phyloP scores from a whole-genome alignment of 148 eudicot genomes.

The Talinum fruticosum region DNA sequence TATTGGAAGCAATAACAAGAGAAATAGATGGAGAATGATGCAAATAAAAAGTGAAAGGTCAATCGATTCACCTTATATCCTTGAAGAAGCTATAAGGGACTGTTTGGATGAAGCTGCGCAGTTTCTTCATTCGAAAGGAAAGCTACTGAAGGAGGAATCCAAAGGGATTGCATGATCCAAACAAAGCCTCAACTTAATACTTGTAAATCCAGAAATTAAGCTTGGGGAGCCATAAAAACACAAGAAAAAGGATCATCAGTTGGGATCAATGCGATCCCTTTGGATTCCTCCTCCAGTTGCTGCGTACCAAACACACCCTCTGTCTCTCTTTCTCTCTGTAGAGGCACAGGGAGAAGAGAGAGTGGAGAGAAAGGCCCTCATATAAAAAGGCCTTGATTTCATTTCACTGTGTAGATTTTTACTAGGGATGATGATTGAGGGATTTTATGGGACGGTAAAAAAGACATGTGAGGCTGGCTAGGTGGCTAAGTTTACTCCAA shows the following conservation, averaged over 20 bases:
- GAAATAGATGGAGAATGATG: not conserved
- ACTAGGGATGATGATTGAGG: not conserved
- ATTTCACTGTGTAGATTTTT: not conserved
- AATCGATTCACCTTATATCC: not conserved
- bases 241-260: not conserved
- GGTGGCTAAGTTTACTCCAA: not conserved
- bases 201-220: not conserved
- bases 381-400: not conserved
- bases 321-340: slow-evolving; percentile 3
- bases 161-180: slow-evolving; percentile 15
- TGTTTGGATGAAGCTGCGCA: not conserved
- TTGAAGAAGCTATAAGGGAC: not conserved
- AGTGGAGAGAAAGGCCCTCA: not conserved
- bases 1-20: not conserved
- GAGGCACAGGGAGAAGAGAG: not conserved
- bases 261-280: slow-evolving; percentile 17
- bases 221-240: not conserved
- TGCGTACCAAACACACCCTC: not conserved
- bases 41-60: not conserved
- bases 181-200: not conserved
- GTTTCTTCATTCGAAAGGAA: not conserved
- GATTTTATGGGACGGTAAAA: not conserved
- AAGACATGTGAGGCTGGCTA: not conserved
- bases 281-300: slow-evolving; percentile 14
- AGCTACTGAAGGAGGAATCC: slow-evolving; percentile 14